Base-by-base conservation (phyloP, 108 stramenopile genomes). In the Conticribra weissflogii region DNA sequence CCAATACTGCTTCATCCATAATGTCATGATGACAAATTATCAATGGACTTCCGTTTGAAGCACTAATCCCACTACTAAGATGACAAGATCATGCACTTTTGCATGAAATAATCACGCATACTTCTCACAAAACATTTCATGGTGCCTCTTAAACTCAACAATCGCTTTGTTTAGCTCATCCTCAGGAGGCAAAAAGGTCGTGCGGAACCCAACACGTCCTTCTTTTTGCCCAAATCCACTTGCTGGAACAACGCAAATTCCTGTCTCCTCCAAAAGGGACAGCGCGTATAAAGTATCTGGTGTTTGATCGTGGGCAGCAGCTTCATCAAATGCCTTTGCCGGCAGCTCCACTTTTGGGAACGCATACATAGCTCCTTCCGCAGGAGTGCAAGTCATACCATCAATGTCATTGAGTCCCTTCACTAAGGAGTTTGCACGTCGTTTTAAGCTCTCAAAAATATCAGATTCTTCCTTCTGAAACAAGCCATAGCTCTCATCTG, bases 351-450 rank as follows among this genome's bases (percentile, higher is more conserved):
- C 89, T 19, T 69, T 63, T 0, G 97, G 97, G 75, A 98, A 98
- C 18, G 95, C 93, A 72, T 98, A 98, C 92, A 98, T 91, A 45
- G 97, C 96, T 28, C 98, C 98, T 54, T 98, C 92, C 5, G 91
- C 81, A 51, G 79, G 81, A 18, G 82, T 67, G 80, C 96, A 98
- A 4, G 74, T 58, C 34, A 98, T 89, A 54, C 98, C 98, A 24
- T 86, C 86, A 51, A 98, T 83, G 4, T 60, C 63, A 73, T 97
- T 96, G 27, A 98, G 81, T 0, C 92, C 96, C 18, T 88, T 77
- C 16, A 88, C 88, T 27, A 97, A 74, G 31, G 67, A 72, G 25
- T 71, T 41, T 7, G 97, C 88, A 21, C 92, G 65, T 47, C 92
- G 91, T 76, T 87, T 88, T 36, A 98, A 71, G 22, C 94, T 93